Evolutionary conservation across 208 protist species (phyloP).

Genomic region (Trypanosoma cruzi): DNA sequence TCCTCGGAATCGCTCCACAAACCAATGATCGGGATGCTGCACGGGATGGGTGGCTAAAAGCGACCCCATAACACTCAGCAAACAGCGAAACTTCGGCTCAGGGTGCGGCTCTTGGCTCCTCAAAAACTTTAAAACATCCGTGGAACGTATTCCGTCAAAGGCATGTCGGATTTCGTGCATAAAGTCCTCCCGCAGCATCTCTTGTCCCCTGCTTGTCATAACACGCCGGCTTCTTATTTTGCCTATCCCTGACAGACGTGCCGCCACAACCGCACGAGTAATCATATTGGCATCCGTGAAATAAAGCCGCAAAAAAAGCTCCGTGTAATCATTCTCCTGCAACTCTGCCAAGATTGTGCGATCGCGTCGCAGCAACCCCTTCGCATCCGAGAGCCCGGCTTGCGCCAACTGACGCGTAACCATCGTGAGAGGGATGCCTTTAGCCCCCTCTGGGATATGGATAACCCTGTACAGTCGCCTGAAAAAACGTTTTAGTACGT

Average conservation of each 20-base stretch:
- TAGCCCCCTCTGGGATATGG: neutral
- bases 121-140: slow-evolving; percentile 45
- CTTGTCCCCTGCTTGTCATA: slow-evolving; percentile 11
- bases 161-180: slow-evolving; percentile 35
- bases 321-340: slow-evolving; percentile 23
- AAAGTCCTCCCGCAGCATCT: slow-evolving; percentile 9
- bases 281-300: slow-evolving; percentile 22
- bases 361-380: slow-evolving; percentile 18
- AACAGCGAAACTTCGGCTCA: slow-evolving; percentile 19
- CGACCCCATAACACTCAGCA: slow-evolving; percentile 53
- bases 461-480: slow-evolving; percentile 19
- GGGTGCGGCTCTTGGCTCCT: slow-evolving; percentile 2
- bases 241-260: slow-evolving; percentile 32
- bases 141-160: slow-evolving; percentile 34
- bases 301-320: slow-evolving; percentile 23
- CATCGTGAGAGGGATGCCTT: slow-evolving; percentile 14
- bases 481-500: slow-evolving; percentile 24
- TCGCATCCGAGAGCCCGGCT: slow-evolving; percentile 16
- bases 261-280: slow-evolving; percentile 26
- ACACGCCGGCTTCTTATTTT: slow-evolving; percentile 21
- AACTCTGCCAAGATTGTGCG: slow-evolving; percentile 6
- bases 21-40: slow-evolving; percentile 41
- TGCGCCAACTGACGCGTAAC: slow-evolving; percentile 20
- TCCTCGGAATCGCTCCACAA: slow-evolving; percentile 55
- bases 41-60: slow-evolving; percentile 44